Conservation (phyloP, 371 early-diverging fungal genomes). For the Mortierella sp. region DNA sequence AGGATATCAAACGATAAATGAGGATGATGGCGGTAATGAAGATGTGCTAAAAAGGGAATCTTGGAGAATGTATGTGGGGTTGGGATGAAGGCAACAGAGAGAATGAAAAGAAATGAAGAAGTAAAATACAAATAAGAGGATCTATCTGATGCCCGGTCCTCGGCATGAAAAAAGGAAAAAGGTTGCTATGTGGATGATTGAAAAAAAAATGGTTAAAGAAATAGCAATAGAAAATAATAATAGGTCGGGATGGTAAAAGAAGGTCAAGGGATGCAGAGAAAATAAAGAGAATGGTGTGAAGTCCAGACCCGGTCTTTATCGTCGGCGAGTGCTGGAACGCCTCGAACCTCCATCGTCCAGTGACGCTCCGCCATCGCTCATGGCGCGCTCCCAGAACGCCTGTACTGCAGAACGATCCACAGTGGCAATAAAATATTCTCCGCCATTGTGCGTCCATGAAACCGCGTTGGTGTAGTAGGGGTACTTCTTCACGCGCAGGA, state of each 20-base stretch:
- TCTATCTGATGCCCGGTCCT: slow-evolving; percentile 11
- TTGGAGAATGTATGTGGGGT: neutral
- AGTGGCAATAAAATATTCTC: slow-evolving; percentile 89
- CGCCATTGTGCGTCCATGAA: slow-evolving; percentile 94
- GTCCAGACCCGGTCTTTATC: neutral
- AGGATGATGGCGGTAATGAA: neutral
- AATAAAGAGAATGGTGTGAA: too few species aligned
- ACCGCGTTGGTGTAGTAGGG: slow-evolving; percentile 89
- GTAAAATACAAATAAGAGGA: slow-evolving; percentile 10
- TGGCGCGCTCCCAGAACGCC: slow-evolving; percentile 67
- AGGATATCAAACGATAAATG: neutral
- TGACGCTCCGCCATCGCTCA: slow-evolving; percentile 27
- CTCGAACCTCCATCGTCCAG: slow-evolving; percentile 35
- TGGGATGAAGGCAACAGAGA: neutral
- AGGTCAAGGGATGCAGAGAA: neutral
- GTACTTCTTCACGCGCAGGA: slow-evolving; percentile 81
- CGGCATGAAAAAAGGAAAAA: slow-evolving; percentile 1
- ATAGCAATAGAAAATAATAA: neutral
- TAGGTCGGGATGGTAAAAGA: neutral
- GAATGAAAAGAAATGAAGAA: too few species aligned
- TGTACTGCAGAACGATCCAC: slow-evolving; percentile 81
- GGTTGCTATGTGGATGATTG: neutral
- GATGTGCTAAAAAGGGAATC: neutral
- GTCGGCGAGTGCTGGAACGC: slow-evolving; percentile 38
- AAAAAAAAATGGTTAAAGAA: neutral